A percentile compares a stretch with the other conserved stretches of the same genome.
Evolutionary conservation across 1,139 yeast species (phyloP).

Genomic region (Hansenula lynferdii): DNA sequence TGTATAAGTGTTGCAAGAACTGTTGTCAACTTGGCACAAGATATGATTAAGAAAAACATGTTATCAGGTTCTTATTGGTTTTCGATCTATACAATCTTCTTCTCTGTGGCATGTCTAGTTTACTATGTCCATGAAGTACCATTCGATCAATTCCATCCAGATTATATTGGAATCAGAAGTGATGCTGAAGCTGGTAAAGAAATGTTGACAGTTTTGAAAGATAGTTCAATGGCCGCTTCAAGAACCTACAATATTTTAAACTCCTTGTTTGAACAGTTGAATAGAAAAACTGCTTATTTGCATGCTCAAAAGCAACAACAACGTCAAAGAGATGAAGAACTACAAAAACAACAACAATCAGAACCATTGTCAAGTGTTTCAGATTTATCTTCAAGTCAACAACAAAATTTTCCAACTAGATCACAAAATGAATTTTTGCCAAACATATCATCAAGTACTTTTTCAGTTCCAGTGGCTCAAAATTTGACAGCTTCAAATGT

Average conservation of each 20-base stretch:
- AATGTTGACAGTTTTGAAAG: constrained; percentile 66
- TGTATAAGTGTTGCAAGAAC: constrained; percentile 83
- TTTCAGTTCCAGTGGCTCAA: constrained; percentile 18
- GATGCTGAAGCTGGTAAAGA: constrained; percentile 83
- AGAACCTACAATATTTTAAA: constrained; percentile 77
- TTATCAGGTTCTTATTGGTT: constrained; percentile 92
- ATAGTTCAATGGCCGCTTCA: constrained; percentile 71
- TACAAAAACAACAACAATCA: constrained; percentile 13
- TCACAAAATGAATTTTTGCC: too few species aligned
- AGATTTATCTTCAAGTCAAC: constrained; percentile 6
- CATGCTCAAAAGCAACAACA: constrained; percentile 21
- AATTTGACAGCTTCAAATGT: constrained; percentile 13
- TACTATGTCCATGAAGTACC: constrained; percentile 80
- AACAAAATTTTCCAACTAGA: too few species aligned
- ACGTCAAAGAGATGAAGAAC: constrained; percentile 11
- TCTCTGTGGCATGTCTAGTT: constrained; percentile 82
- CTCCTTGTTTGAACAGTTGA: constrained; percentile 76
- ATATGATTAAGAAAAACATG: constrained; percentile 69
- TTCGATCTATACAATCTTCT: constrained; percentile 86
- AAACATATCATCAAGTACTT: background rate
- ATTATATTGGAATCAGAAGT: constrained; percentile 50
- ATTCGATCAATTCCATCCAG: constrained; percentile 52
- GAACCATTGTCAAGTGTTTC: too few species aligned
- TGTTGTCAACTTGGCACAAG: constrained; percentile 79
- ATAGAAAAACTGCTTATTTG: constrained; percentile 54